These are phyloP conservation scores for Decorospora gaudefroyi DNA, from an alignment of 2,329 filamentous ascomycete genomes.

Conservation along the genomic window DNA sequence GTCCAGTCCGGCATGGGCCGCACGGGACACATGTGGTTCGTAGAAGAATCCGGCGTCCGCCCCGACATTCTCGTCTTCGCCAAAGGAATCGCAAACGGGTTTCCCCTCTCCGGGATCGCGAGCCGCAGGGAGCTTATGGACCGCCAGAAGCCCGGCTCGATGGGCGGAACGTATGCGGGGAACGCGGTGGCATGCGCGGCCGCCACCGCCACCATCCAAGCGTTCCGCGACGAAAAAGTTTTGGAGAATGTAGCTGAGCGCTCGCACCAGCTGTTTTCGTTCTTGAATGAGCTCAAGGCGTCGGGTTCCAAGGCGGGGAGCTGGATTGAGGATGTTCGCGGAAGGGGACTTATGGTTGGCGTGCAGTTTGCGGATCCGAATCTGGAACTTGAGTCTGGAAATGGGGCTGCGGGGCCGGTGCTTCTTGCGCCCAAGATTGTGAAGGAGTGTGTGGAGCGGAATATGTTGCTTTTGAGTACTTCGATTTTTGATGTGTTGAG, in stretches of 20 bases:
- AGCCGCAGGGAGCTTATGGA: slow-evolving; percentile 36
- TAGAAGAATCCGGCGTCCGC: slow-evolving; percentile 51
- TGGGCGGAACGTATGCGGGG: slow-evolving; percentile 40
- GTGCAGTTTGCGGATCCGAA: slow-evolving; percentile 32
- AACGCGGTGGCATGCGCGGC: slow-evolving; percentile 39
- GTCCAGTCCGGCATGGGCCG: slow-evolving; percentile 53
- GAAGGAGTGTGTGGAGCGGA: slow-evolving; percentile 33
- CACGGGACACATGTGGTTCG: slow-evolving; percentile 52
- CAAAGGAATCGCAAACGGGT: slow-evolving; percentile 40
- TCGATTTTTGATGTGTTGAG: slow-evolving; percentile 37
- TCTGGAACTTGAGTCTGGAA: slow-evolving; percentile 28
- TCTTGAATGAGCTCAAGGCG: slow-evolving; percentile 30
- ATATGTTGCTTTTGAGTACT: slow-evolving; percentile 40
- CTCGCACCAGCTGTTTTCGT: slow-evolving; percentile 34
- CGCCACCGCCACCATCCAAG: slow-evolving; percentile 32
- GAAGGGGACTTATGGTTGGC: slow-evolving; percentile 36
- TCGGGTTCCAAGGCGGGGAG: slow-evolving; percentile 34
- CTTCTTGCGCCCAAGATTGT: slow-evolving; percentile 38
- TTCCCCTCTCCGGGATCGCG: slow-evolving; percentile 37
- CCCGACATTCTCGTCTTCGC: slow-evolving; percentile 53
- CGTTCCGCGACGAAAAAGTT: slow-evolving; percentile 35
- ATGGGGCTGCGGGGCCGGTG: slow-evolving; percentile 21
- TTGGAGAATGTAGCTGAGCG: slow-evolving; percentile 36
- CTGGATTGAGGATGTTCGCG: slow-evolving; percentile 37
- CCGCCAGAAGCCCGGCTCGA: slow-evolving; percentile 35